A percentile compares a stretch with the other conserved stretches of the same genome.
Conservation (phyloP, 176 grass and related monocot species). For the Otatea glauca region DNA sequence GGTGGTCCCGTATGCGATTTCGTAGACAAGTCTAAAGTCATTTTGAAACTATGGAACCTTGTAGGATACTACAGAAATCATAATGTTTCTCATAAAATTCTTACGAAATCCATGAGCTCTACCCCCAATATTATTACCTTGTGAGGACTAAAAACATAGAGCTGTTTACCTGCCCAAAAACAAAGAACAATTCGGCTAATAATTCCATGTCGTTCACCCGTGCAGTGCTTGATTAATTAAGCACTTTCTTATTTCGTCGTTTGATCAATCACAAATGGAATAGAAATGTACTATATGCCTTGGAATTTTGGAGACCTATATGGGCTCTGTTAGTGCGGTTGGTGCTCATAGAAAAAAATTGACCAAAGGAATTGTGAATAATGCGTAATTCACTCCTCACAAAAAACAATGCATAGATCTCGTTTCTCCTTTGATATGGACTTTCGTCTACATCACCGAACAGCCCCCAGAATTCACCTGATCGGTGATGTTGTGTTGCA, state of each 20-base stretch:
- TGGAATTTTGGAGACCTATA: not conserved
- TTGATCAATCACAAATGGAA: conserved; percentile 9
- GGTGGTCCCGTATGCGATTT: not conserved
- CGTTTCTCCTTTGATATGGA: not conserved
- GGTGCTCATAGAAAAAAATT: not conserved
- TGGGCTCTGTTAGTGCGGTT: conserved; percentile 1
- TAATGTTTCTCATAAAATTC: not conserved
- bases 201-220: not conserved
- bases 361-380: not conserved
- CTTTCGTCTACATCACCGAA: not conserved
- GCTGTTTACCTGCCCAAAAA: not conserved
- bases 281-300: not conserved
- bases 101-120: no score
- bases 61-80: not conserved
- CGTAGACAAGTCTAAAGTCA: not conserved
- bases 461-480: not conserved
- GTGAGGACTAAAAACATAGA: not conserved
- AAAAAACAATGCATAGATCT: not conserved
- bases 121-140: not conserved
- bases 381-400: not conserved
- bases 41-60: not conserved
- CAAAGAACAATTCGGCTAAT: not conserved
- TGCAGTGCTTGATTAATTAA: no score
- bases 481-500: not conserved
- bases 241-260: conserved; percentile 6